Base-by-base conservation (phyloP, 2,329 filamentous ascomycete species). In the Exophiala alcalophila region DNA sequence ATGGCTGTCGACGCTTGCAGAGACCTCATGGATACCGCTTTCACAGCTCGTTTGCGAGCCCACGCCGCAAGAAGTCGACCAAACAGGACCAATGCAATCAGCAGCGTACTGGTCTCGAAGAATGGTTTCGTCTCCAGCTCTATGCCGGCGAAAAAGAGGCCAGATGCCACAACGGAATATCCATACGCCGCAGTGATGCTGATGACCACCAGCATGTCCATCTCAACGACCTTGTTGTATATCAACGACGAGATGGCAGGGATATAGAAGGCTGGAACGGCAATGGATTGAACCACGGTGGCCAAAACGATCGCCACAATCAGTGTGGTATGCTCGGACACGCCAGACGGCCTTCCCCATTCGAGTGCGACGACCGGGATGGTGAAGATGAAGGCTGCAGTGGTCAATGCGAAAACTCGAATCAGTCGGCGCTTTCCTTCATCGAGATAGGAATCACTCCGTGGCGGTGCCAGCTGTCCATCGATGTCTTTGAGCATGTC, bases 291-390 rank as follows among this genome's bases (percentile, higher is more conserved):
- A 10, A 89, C 76, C 16, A 82, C 52, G 0, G 82, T 84, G 0
- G 82, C 84, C 7, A 89, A 61, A 0, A 68, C 73, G 1, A 88
- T 59, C 0, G 78, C 84, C 1, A 72, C 64, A 1, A 73, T 72
- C 2, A 65, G 65, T 53, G 81, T 81, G 2, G 63, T 62, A 2
- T 77, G 42, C 2, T 70, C 58, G 27, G 57, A 61, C 15, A 43
- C 27, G 8, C 72, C 58, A 1, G 71, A 67, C 8, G 83, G 59
- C 11, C 34, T 21, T 5, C 78, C 78, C 82, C 83, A 90, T 4
- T 81, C 74, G 50, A 90, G 59, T 2, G 87, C 72, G 2, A 88
- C 63, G 2, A 84, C 77, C 0, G 81, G 81, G 3, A 83, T 67
- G 0, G 80, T 83, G 9, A 83, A 56, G 1, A 70, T 24, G 3